Evolutionary conservation across 2,329 filamentous ascomycete genomes (phyloP).

Genomic region (Colletotrichum coccodes): DNA sequence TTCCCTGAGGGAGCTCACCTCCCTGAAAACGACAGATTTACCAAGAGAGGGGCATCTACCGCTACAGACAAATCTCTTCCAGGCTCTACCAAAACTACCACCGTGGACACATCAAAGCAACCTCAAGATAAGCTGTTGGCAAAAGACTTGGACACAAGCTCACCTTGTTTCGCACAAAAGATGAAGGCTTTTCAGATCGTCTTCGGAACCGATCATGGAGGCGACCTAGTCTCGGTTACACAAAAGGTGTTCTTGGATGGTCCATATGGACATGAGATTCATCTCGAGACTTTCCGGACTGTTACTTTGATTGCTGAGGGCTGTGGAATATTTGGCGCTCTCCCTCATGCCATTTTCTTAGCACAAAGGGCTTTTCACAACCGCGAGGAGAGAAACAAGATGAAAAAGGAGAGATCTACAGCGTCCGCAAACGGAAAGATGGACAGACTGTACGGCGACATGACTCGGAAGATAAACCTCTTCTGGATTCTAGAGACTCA

Average conservation of each 20-base stretch:
- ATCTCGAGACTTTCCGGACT: neutral
- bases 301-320: neutral
- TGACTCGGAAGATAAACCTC: neutral
- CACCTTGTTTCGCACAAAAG: neutral
- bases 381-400: neutral
- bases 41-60: neutral
- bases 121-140: neutral
- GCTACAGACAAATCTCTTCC: too few relatives aligned
- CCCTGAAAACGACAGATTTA: neutral
- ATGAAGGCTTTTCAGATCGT: neutral
- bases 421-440: neutral
- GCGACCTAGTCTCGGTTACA: neutral
- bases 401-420: neutral
- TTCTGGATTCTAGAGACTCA: neutral
- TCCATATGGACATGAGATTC: neutral
- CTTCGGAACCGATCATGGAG: neutral
- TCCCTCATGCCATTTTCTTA: neutral
- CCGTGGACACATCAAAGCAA: neutral
- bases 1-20: neutral
- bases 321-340: slow-evolving; percentile 2
- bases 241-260: slow-evolving; percentile 1
- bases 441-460: neutral
- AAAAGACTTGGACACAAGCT: neutral
- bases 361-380: neutral
- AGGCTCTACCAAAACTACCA: neutral